Evolutionary conservation across 768 basidiomycete species (phyloP), one percentile per base, ranked within the genome.

Genomic region (Hortiboletus flavorubellus): DNA sequence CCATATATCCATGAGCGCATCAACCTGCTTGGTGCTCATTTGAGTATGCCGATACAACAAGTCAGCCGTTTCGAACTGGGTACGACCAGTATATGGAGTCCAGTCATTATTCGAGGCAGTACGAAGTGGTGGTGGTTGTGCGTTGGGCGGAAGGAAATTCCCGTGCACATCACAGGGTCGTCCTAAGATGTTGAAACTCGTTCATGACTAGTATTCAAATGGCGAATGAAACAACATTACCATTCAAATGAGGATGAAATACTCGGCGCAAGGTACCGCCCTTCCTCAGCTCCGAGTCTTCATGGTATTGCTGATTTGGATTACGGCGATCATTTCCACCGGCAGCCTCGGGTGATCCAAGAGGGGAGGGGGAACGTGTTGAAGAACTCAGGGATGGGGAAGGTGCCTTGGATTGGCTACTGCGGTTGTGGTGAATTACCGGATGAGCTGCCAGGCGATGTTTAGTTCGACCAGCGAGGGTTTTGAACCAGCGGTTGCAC

Each of bases 1-100:
- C 63, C 64, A 67, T 7, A 68, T 54, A 29, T 63, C 47, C 26
- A 66, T 53, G 8, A 68, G 54, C 0, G 58, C 34, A 11, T 68
- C 55, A 11, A 68, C 65, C 10, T 62, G 50, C 12, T 35, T 46
- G 2, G 49, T 60, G 26, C 64, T 61, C 62, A 68, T 64, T 46
- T 71, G 56, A 15, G 44, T 53, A 5, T 26, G 23, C 9, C 14
- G 30, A 44, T 60, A 69, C 8, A 69, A 47, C 8, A 68, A 59
- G 16, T 71, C 59, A 67, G 1, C 21, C 2, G 21, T 21, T n/a
- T n/a, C n/a, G n/a, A 21, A 21, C 21, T 21, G 21, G 21, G 21
- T 21, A 21, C 2, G 21, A 21, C 21, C 21, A 21, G 21, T 21
- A 21, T 21, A 21, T 21, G 65, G 66, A 5, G 49, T 39, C 66